Evolutionary conservation across 306 rosid species (phyloP).

Genomic region (Betula pendula): DNA sequence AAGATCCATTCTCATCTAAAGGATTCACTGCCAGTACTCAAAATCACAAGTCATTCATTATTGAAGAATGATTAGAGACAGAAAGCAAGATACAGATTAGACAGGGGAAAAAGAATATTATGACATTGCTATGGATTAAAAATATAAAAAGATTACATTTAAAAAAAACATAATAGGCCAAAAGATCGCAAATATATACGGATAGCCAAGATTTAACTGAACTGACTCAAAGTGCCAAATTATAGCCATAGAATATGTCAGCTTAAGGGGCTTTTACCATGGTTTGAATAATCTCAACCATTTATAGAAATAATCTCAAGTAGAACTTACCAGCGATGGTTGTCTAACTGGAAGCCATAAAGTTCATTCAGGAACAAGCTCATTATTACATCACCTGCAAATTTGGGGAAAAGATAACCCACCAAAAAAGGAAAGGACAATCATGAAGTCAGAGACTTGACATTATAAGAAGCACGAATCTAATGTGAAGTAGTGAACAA

Average conservation of each 20-base stretch:
- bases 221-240: not conserved
- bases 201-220: not conserved
- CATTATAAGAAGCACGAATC: constrained; percentile 8
- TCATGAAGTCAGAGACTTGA: not conserved
- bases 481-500: not conserved
- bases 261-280: not conserved
- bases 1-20: constrained; percentile 1
- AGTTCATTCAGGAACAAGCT: constrained; percentile 95
- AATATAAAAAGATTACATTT: not conserved
- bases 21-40: not conserved
- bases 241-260: not conserved
- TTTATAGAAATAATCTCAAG: not conserved
- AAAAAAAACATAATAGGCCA: not conserved
- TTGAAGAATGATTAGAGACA: constrained; percentile 4
- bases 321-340: constrained; percentile 71
- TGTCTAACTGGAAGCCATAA: constrained; percentile 91
- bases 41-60: not conserved
- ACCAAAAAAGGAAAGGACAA: constrained; percentile 14
- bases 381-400: constrained; percentile 88
- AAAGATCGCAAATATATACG: not conserved
- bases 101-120: not conserved
- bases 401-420: constrained; percentile 22
- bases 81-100: constrained; percentile 2
- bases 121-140: not conserved
- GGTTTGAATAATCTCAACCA: not conserved